These are phyloP conservation scores for Erysiphe pulchra DNA, from an alignment of 2,329 filamentous ascomycete species.

Conservation along the genomic window DNA sequence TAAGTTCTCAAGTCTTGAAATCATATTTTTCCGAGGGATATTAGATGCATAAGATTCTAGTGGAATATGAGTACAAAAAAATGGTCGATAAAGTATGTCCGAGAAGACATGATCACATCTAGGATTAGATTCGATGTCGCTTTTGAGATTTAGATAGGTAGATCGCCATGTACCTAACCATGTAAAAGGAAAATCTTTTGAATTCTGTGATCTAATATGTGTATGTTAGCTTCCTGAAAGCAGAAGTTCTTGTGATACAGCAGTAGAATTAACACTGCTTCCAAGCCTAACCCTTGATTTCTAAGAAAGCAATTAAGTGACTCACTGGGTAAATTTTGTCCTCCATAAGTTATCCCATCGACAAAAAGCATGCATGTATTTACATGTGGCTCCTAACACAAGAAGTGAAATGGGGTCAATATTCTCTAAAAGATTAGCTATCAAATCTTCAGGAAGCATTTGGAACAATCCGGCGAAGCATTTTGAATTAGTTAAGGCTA, in stretches of 20 bases:
- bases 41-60: slow-evolving; percentile 38
- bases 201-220: slow-evolving; percentile 7
- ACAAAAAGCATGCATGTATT: slow-evolving; percentile 65
- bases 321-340: slow-evolving; percentile 60
- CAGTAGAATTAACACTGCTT: background rate
- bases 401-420: slow-evolving; percentile 38
- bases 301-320: slow-evolving; percentile 8
- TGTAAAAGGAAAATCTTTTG: slow-evolving; percentile 11
- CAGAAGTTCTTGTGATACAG: background rate
- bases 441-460: slow-evolving; percentile 52
- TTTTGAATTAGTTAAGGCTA: slow-evolving; percentile 39
- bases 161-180: slow-evolving; percentile 75
- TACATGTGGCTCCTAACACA: slow-evolving; percentile 51
- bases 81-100: slow-evolving; percentile 72
- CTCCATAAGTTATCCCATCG: slow-evolving; percentile 78
- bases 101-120: slow-evolving; percentile 65
- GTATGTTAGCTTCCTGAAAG: background rate
- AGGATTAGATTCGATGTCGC: slow-evolving; percentile 26
- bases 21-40: slow-evolving; percentile 51
- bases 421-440: slow-evolving; percentile 49
- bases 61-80: slow-evolving; percentile 58
- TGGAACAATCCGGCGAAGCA: slow-evolving; percentile 37
- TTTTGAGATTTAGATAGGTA: slow-evolving; percentile 39
- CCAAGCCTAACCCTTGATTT: background rate
- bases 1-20: slow-evolving; percentile 42